A percentile compares a stretch with the other conserved stretches of the same genome.
These are phyloP conservation scores for Lyophyllum semitale DNA, from an alignment of 768 basidiomycete genomes.

Conservation along the genomic window DNA sequence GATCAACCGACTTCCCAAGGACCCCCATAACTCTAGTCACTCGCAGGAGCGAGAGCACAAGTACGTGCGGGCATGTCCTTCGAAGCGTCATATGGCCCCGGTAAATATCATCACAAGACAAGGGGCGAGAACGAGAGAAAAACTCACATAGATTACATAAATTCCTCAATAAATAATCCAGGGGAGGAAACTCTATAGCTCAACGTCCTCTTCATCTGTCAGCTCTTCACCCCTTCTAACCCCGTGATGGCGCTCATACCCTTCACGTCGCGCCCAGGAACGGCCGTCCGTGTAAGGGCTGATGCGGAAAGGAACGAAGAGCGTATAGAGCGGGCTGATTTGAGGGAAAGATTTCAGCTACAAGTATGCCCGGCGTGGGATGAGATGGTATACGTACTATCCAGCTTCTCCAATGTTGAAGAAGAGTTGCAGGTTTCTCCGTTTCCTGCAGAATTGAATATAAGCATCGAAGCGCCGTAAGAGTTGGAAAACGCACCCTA, in stretches of 20 bases:
- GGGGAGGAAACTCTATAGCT: conserved; percentile 21
- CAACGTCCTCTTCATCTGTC: conserved; percentile 80
- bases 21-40: not conserved
- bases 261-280: conserved; percentile 72
- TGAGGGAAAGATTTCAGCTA: not conserved
- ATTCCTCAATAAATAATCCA: not conserved
- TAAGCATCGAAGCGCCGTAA: not conserved
- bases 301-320: conserved; percentile 81
- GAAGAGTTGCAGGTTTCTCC: conserved; percentile 76
- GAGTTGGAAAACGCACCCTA: conserved; percentile 55
- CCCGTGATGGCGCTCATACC: conserved; percentile 62
- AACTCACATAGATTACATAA: conserved; percentile 1
- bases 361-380: not conserved
- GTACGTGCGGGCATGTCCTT: conserved; percentile 17
- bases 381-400: conserved; percentile 60
- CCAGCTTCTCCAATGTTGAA: conserved; percentile 83
- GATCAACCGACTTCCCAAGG: conserved; percentile 59
- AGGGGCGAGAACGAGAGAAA: not conserved
- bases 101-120: conserved; percentile 61
- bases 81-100: conserved; percentile 89
- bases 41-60: not conserved
- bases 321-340: conserved; percentile 68
- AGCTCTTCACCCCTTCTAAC: conserved; percentile 80
- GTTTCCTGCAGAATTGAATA: conserved; percentile 34
- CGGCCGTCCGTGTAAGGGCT: conserved; percentile 85